Percentiles rank a stretch among this genome's conserved stretches.
phyloP scores from a whole-genome alignment of 345 rosid species.

The Euphorbia pulcherrima region DNA sequence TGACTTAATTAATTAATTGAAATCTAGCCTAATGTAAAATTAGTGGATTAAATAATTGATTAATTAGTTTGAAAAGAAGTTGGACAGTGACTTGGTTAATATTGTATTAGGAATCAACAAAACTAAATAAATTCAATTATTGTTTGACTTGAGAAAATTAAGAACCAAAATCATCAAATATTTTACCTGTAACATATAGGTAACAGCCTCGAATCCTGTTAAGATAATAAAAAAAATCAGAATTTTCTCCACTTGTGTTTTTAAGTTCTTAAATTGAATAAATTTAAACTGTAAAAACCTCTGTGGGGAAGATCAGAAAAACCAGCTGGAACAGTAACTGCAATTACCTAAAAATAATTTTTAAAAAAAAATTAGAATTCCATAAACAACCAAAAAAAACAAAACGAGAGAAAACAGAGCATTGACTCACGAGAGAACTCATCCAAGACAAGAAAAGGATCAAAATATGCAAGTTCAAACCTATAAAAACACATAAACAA shows the following conservation, averaged over 20 bases:
- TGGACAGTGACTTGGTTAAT: not conserved
- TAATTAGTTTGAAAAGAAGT: not conserved
- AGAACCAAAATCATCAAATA: not conserved
- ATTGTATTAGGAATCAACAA: not conserved
- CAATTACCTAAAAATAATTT: constrained; percentile 17
- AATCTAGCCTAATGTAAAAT: not conserved
- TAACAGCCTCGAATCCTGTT: constrained; percentile 91
- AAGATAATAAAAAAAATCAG: not conserved
- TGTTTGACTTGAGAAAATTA: not conserved
- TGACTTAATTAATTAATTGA: not conserved
- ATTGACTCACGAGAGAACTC: constrained; percentile 82
- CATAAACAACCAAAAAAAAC: not conserved
- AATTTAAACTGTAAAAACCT: constrained; percentile 40
- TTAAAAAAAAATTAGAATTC: constrained; percentile 3
- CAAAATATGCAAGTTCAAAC: constrained; percentile 80
- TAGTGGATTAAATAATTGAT: not conserved
- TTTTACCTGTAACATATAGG: constrained; percentile 88
- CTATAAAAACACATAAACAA: constrained; percentile 31
- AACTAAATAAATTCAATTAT: not conserved
- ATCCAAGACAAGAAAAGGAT: constrained; percentile 78
- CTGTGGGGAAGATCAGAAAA: constrained; percentile 96
- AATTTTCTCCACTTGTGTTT: constrained; percentile 2
- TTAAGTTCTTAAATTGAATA: not conserved
- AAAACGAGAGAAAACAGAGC: constrained; percentile 13
- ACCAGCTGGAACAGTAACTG: constrained; percentile 84